Percentiles rank a stretch among this genome's conserved stretches.
These are phyloP conservation scores for Priceomyces carsonii DNA, from an alignment of 805 yeast genomes.

Conservation along the genomic window DNA sequence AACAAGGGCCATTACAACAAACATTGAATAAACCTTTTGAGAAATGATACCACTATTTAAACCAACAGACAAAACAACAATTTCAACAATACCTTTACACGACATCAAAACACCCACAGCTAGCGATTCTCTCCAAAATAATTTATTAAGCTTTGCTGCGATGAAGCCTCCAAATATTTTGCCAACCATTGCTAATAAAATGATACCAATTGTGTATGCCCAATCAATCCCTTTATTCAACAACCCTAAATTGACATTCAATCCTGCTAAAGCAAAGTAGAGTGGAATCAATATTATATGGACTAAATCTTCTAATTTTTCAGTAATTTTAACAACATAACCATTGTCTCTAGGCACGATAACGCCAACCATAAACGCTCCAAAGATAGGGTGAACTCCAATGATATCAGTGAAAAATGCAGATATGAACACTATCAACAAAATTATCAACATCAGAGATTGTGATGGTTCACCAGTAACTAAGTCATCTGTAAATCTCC, in stretches of 20 bases:
- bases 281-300: constrained; percentile 71
- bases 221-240: constrained; percentile 68
- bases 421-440: constrained; percentile 59
- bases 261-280: constrained; percentile 79
- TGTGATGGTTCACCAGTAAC: constrained; percentile 64
- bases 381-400: constrained; percentile 86
- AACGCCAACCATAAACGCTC: constrained; percentile 77
- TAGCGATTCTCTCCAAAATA: constrained; percentile 71
- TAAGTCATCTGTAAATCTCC: constrained; percentile 52
- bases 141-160: constrained; percentile 61
- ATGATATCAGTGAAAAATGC: constrained; percentile 81
- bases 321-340: constrained; percentile 67
- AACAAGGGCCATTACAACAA: constrained; percentile 77
- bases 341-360: constrained; percentile 77
- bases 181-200: constrained; percentile 65
- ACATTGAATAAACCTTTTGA: constrained; percentile 71
- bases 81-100: constrained; percentile 86
- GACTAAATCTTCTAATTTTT: constrained; percentile 76
- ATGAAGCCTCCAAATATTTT: constrained; percentile 67
- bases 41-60: constrained; percentile 68
- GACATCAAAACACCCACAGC: constrained; percentile 84
- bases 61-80: constrained; percentile 76
- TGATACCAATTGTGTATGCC: constrained; percentile 73
- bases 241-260: constrained; percentile 65
- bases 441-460: constrained; percentile 53